phyloP scores from a whole-genome alignment of 202 grass and related monocot genomes.

The Zoysia matrella region DNA sequence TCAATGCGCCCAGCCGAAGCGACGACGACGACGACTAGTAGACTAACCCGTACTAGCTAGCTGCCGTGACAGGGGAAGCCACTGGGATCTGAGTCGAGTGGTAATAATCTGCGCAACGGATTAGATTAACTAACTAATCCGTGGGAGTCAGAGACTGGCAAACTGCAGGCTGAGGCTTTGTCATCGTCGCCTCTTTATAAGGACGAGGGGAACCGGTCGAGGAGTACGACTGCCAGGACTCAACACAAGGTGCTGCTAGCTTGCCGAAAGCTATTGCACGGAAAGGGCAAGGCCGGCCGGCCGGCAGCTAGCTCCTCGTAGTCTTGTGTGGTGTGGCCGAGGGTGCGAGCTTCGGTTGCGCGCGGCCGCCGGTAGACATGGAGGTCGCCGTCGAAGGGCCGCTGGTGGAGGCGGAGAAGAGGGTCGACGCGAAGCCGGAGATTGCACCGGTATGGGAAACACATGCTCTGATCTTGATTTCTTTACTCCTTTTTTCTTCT shows the following conservation, averaged over 20 bases:
- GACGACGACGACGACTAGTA: too few species aligned
- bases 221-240: neutral
- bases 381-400: constrained; percentile 48
- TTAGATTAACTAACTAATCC: constrained; percentile 8
- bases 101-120: neutral
- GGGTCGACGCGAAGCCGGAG: constrained; percentile 6
- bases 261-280: constrained; percentile 16
- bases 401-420: constrained; percentile 43
- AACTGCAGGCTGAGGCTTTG: constrained; percentile 43
- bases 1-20: constrained; percentile 2
- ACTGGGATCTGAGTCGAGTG: constrained; percentile 39
- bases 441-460: neutral
- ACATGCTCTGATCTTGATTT: neutral
- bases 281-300: neutral
- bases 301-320: neutral
- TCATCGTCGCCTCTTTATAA: constrained; percentile 34
- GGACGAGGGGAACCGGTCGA: constrained; percentile 25
- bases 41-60: too few species aligned
- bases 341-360: neutral
- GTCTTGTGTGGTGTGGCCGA: neutral
- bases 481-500: too few species aligned
- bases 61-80: constrained; percentile 1
- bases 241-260: constrained; percentile 23
- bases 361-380: neutral
- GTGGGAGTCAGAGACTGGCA: constrained; percentile 44